phyloP scores from a whole-genome alignment of 345 rosid species.

The Physaria fendleri region DNA sequence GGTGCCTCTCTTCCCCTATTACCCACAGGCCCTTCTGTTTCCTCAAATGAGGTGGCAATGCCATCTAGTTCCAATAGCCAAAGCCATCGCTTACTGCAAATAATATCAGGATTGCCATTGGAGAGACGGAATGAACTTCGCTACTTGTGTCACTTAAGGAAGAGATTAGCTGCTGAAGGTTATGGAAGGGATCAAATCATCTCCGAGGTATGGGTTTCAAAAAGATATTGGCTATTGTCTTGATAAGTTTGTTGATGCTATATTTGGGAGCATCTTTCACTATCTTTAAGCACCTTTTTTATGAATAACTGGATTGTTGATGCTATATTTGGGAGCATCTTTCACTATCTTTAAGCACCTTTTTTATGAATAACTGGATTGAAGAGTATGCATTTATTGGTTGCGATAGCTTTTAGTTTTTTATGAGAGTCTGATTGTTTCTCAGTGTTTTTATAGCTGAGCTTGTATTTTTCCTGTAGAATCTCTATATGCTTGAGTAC shows the following conservation, averaged over 20 bases:
- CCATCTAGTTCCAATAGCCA: slow-evolving; percentile 43
- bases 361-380: not conserved
- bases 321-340: not conserved
- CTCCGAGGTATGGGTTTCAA: slow-evolving; percentile 53
- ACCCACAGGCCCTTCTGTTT: slow-evolving; percentile 50
- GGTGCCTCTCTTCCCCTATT: slow-evolving; percentile 43
- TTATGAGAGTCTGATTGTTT: not conserved
- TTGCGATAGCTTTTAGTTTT: not conserved
- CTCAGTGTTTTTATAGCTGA: not conserved
- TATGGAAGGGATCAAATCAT: slow-evolving; percentile 64
- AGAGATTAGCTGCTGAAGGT: slow-evolving; percentile 57
- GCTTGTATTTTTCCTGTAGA: not conserved
- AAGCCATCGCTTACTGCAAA: slow-evolving; percentile 41
- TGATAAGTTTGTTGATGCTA: not conserved
- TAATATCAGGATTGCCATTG: slow-evolving; percentile 44
- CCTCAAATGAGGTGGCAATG: slow-evolving; percentile 44
- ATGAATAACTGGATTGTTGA: too few relatives aligned
- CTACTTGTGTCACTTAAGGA: slow-evolving; percentile 52
- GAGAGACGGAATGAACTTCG: slow-evolving; percentile 55
- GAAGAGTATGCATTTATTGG: not conserved
- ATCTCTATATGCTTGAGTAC: not conserved
- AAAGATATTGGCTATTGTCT: not conserved
- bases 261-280: not conserved
- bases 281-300: too few relatives aligned
- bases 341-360: not conserved